These are phyloP conservation scores for Catunica adiposa DNA, from an alignment of 2,329 filamentous ascomycete genomes.

Conservation along the genomic window DNA sequence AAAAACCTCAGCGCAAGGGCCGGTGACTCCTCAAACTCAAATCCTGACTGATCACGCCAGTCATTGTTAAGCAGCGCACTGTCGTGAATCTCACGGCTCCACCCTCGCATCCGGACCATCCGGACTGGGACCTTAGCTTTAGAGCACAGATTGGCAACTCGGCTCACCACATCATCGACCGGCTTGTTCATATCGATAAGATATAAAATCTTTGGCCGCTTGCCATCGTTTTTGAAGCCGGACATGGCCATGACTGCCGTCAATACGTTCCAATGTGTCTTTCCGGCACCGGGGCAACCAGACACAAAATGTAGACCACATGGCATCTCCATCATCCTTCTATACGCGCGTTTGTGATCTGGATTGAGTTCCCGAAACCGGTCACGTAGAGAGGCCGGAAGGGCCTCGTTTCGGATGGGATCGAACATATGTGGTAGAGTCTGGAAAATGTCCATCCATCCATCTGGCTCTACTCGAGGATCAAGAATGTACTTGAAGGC, in stretches of 20 bases:
- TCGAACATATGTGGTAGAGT: slow-evolving; percentile 22
- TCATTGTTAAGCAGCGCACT: slow-evolving; percentile 20
- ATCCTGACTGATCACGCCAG: slow-evolving; percentile 1
- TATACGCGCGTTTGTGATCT: slow-evolving; percentile 25
- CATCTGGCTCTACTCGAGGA: slow-evolving; percentile 18
- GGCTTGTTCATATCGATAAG: slow-evolving; percentile 32
- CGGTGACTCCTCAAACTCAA: slow-evolving; percentile 1
- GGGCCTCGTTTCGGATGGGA: slow-evolving; percentile 15
- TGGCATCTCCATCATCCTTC: slow-evolving; percentile 22
- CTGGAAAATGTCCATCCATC: slow-evolving; percentile 17
- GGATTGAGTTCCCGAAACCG: slow-evolving; percentile 23
- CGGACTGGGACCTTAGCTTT: slow-evolving; percentile 22
- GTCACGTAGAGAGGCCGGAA: slow-evolving; percentile 18
- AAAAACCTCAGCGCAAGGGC: slow-evolving; percentile 22
- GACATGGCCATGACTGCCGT: slow-evolving; percentile 23
- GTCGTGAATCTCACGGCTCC: slow-evolving; percentile 23
- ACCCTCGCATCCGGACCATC: slow-evolving; percentile 27
- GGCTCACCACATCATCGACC: slow-evolving; percentile 28
- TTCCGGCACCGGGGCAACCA: slow-evolving; percentile 31
- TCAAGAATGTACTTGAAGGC: slow-evolving; percentile 22
- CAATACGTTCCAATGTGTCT: slow-evolving; percentile 31
- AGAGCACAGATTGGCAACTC: slow-evolving; percentile 25
- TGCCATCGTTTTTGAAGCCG: neutral
- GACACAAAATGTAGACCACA: slow-evolving; percentile 30
- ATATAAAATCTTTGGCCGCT: slow-evolving; percentile 24